phyloP scores from a whole-genome alignment of 805 yeast species.

The Suhomyces tanzawaensis region DNA sequence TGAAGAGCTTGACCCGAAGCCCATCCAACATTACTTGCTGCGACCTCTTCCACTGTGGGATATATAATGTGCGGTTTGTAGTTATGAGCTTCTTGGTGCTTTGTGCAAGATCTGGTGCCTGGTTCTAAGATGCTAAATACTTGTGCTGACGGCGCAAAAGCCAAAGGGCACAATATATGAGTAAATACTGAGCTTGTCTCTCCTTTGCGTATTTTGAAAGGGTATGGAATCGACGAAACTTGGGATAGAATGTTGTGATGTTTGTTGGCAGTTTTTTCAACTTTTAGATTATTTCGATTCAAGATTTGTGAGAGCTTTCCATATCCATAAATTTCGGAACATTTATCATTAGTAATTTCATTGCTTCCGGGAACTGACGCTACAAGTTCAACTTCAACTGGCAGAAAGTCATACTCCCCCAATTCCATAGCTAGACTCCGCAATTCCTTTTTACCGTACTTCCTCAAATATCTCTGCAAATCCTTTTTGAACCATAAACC shows the following conservation, averaged over 20 bases:
- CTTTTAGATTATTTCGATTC: constrained; percentile 29
- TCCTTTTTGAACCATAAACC: constrained; percentile 41
- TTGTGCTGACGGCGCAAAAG: constrained; percentile 26
- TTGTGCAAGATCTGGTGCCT: constrained; percentile 19
- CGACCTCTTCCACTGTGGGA: constrained; percentile 44
- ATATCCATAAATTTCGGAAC: constrained; percentile 43
- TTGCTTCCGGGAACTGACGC: constrained; percentile 53
- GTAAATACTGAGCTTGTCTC: constrained; percentile 42
- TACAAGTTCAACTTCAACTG: constrained; percentile 51
- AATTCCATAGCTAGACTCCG: constrained; percentile 27
- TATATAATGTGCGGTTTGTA: constrained; percentile 39
- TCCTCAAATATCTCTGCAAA: constrained; percentile 42
- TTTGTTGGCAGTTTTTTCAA: constrained; percentile 11
- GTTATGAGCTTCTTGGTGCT: constrained; percentile 23
- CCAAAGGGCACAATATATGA: constrained; percentile 47
- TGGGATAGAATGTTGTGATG: constrained; percentile 41
- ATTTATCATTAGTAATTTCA: constrained; percentile 10
- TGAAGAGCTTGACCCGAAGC: constrained; percentile 51
- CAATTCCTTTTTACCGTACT: constrained; percentile 36
- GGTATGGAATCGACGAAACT: constrained; percentile 49
- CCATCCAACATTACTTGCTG: constrained; percentile 43
- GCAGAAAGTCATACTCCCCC: constrained; percentile 40
- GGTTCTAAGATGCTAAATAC: constrained; percentile 24
- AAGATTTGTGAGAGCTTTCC: constrained; percentile 45
- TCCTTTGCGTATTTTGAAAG: constrained; percentile 26